Evolutionary conservation across 257 asterid species (phyloP), one percentile per base, ranked within the genome.

Genomic region (Cinchona pubescens): DNA sequence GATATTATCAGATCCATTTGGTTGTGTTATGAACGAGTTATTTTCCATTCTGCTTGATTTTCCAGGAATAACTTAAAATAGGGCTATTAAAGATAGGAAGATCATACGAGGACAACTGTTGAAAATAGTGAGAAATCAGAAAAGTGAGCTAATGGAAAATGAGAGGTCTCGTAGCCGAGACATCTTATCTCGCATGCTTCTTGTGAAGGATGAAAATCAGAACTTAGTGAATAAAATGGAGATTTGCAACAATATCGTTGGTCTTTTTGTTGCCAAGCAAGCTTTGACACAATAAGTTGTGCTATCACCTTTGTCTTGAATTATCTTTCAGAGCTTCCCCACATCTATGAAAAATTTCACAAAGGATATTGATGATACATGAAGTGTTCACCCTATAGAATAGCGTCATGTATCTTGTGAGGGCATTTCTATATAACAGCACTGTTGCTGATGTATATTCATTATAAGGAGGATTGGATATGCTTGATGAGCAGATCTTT

Each of bases 221-320:
- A 84, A 82, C 67, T 84, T 79, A 37, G 86, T 87, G 92, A 43
- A 49, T 51, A 90, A 88, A 61, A 38, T 75, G 48, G 90, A 88
- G 7, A 72, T 86, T 3, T 87, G 86, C n/a, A 83, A 81, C 40
- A 88, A 88, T 75, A 86, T 88, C 10, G 71, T 88, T 65, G 90
- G 88, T 1, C 69, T 88, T 71, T 80, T 88, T 30, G 80, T 86
- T 59, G n/a, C n/a, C n/a, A n/a, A n/a, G 92, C 86, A 8, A 90
- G 92, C 6, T 90, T 84, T 66, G 92, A 88, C 45, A 88, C 90
- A 0, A 86, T 86, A 3, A 81, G 87, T 75, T 82, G 85, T 72
- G 84, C 90, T 6, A 83, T 88, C 63, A 66, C 90, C 25, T 88
- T 86, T 38, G 58, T 83, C 21, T 87, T 88, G 46, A 88, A 88